These are phyloP conservation scores for Kwoniella europaea DNA, from an alignment of 768 basidiomycete genomes.

Conservation along the genomic window DNA sequence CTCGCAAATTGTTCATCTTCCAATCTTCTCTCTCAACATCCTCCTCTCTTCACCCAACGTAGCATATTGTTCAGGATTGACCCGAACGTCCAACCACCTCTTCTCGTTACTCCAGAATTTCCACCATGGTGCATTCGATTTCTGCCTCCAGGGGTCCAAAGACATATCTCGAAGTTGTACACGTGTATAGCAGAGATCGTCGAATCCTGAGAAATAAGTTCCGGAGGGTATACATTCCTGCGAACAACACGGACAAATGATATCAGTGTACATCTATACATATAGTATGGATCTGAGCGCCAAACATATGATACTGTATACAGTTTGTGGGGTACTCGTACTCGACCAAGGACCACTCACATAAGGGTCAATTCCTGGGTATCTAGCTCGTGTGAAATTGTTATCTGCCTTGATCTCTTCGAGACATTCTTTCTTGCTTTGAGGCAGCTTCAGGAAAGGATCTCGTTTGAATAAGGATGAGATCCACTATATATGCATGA, in stretches of 20 bases:
- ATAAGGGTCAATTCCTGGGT: constrained; percentile 11
- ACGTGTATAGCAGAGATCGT: constrained; percentile 15
- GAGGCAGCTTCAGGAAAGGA: background rate
- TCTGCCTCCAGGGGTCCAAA: constrained; percentile 27
- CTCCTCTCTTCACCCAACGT: background rate
- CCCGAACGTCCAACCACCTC: constrained; percentile 18
- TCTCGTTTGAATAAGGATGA: constrained; percentile 15
- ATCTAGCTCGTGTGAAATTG: constrained; percentile 11
- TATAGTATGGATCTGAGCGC: background rate
- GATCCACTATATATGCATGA: background rate
- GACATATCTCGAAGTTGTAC: constrained; percentile 9
- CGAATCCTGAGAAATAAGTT: constrained; percentile 21
- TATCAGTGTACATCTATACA: background rate
- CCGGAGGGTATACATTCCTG: constrained; percentile 18
- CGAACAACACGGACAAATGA: background rate
- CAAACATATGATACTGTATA: too few relatives aligned
- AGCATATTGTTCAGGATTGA: constrained; percentile 23
- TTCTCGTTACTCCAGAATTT: constrained; percentile 2
- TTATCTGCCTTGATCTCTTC: constrained; percentile 14
- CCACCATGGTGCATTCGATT: constrained; percentile 11
- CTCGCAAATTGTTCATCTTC: too few relatives aligned
- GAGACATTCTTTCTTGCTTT: constrained; percentile 5
- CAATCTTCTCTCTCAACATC: background rate
- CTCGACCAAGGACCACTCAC: background rate
- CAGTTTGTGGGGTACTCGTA: too few relatives aligned